phyloP scores from a whole-genome alignment of 306 rosid genomes.

The Lotus japonicus region DNA sequence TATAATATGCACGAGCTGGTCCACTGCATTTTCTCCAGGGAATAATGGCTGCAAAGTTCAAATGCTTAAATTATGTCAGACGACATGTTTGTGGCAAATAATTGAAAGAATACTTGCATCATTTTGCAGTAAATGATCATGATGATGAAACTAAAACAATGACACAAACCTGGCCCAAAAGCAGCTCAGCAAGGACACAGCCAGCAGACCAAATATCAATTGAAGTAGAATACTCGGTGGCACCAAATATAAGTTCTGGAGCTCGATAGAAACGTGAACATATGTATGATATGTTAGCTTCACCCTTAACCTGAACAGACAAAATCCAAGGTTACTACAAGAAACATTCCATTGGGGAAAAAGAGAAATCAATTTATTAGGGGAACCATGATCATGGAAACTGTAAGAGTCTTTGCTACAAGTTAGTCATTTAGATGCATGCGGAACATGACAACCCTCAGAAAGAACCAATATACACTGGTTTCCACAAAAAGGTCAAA shows the following conservation, averaged over 20 bases:
- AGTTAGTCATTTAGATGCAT: background rate
- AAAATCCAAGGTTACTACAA: slow-evolving; percentile 7
- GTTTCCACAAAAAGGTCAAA: background rate
- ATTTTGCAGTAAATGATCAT: background rate
- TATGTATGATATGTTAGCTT: slow-evolving; percentile 89
- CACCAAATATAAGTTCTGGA: slow-evolving; percentile 96
- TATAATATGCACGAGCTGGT: slow-evolving; percentile 95
- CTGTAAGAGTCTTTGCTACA: background rate
- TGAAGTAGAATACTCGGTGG: slow-evolving; percentile 91
- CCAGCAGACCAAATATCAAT: slow-evolving; percentile 99
- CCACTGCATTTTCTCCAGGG: slow-evolving; percentile 95
- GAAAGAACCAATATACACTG: background rate
- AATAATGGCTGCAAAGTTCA: slow-evolving; percentile 87
- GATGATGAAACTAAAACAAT: background rate
- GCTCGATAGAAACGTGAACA: slow-evolving; percentile 97
- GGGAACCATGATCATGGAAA: background rate
- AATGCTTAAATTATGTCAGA: slow-evolving; percentile 13
- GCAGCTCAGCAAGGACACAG: slow-evolving; percentile 97
- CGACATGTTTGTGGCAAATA: background rate
- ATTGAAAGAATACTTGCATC: background rate
- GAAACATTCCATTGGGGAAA: slow-evolving; percentile 12
- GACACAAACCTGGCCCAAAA: slow-evolving; percentile 80
- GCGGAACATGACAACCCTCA: background rate
- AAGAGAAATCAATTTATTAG: background rate
- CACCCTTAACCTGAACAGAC: slow-evolving; percentile 69